Evolutionary conservation across 352 stramenopile genomes (phyloP).

Genomic region (Phytopythium sindhum): DNA sequence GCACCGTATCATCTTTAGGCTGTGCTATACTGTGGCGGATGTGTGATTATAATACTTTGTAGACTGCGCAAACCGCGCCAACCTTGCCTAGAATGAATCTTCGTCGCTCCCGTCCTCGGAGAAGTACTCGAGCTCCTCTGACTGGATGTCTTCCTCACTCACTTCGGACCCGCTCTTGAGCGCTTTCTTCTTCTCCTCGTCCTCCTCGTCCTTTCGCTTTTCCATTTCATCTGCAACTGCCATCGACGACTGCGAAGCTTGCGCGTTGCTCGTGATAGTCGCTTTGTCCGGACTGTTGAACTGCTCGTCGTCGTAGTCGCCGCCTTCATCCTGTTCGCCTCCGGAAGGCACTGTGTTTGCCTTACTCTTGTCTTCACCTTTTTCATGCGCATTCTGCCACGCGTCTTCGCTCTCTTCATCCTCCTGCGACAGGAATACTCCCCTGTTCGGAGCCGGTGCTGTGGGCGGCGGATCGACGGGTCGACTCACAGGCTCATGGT

Average conservation of each 20-base stretch:
- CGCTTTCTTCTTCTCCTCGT: slow-evolving; percentile 38
- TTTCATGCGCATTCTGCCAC: slow-evolving; percentile 2
- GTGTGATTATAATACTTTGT: neutral
- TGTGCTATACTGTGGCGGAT: neutral
- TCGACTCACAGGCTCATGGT: neutral
- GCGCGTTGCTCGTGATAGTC: neutral
- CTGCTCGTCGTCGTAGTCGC: slow-evolving; percentile 4
- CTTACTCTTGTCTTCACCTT: slow-evolving; percentile 7
- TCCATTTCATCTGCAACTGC: slow-evolving; percentile 1
- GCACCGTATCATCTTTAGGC: neutral
- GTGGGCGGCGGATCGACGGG: neutral
- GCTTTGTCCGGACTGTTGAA: slow-evolving; percentile 7
- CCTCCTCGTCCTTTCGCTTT: slow-evolving; percentile 18
- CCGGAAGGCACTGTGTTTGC: slow-evolving; percentile 3
- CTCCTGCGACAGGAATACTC: slow-evolving; percentile 19
- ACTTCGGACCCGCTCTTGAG: slow-evolving; percentile 47
- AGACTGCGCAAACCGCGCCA: too few relatives aligned
- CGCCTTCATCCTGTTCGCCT: slow-evolving; percentile 2
- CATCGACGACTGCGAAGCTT: neutral
- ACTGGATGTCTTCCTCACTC: slow-evolving; percentile 65
- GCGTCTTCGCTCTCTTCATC: slow-evolving; percentile 13
- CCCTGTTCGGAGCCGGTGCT: neutral
- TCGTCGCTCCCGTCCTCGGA: slow-evolving; percentile 78
- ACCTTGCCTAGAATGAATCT: slow-evolving; percentile 63
- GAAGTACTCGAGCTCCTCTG: slow-evolving; percentile 82